A percentile compares a stretch with the other conserved stretches of the same genome.
Conservation (phyloP, 768 basidiomycete species). For the Macrolepiota fuliginosa region DNA sequence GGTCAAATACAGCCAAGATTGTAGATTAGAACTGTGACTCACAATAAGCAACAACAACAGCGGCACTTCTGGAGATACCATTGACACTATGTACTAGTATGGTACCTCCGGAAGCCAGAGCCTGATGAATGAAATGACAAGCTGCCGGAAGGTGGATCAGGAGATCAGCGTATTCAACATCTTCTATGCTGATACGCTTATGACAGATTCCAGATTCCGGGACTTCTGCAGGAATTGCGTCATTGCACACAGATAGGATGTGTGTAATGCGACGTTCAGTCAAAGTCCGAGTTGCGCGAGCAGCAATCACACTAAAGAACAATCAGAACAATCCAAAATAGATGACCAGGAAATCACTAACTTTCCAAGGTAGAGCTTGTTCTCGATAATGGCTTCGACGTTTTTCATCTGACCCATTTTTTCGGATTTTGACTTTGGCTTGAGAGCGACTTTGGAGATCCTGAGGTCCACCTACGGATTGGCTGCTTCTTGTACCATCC, state of each 20-base stretch:
- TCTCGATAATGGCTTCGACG: constrained; percentile 63
- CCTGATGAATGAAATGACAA: constrained; percentile 64
- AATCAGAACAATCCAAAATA: constrained; percentile 16
- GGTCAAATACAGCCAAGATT: constrained; percentile 3
- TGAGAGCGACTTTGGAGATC: constrained; percentile 18
- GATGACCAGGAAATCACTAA: constrained; percentile 37
- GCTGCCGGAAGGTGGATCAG: constrained; percentile 64
- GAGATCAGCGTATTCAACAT: constrained; percentile 68
- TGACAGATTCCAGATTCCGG: constrained; percentile 70
- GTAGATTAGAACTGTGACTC: constrained; percentile 23
- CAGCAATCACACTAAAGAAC: constrained; percentile 57
- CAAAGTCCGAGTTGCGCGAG: constrained; percentile 67
- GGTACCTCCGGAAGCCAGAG: constrained; percentile 53
- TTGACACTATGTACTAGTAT: constrained; percentile 69
- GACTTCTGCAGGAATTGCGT: constrained; percentile 67
- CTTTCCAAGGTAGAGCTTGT: constrained; percentile 73
- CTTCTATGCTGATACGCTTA: constrained; percentile 67
- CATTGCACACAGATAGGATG: constrained; percentile 74
- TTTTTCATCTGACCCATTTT: constrained; percentile 59
- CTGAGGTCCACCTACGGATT: constrained; percentile 6
- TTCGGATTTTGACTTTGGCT: constrained; percentile 16
- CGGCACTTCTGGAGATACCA: constrained; percentile 63
- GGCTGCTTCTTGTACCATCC: constrained; percentile 13
- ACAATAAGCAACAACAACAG: constrained; percentile 79
- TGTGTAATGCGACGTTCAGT: constrained; percentile 77